These are phyloP conservation scores for Chaetomium strumarium DNA, from an alignment of 2,329 filamentous ascomycete species.

Conservation along the genomic window DNA sequence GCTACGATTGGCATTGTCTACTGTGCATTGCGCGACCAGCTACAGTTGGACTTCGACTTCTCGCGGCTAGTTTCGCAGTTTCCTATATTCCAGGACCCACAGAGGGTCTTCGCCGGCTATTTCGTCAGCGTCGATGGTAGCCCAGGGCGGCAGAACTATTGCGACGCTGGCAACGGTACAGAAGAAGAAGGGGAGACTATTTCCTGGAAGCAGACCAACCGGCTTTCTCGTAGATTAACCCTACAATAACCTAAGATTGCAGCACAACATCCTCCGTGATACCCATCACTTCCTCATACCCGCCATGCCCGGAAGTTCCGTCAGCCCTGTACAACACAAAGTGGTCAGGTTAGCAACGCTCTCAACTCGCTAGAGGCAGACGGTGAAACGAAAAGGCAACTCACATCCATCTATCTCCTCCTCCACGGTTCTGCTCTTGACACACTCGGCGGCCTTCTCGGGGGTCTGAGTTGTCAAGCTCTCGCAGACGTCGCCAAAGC, in stretches of 20 bases:
- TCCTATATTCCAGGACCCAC: not conserved
- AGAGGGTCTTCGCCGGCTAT: not conserved
- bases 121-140: not conserved
- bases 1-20: constrained; percentile 1
- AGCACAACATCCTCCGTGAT: too few relatives aligned
- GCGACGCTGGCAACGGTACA: too few relatives aligned
- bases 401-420: constrained; percentile 19
- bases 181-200: too few relatives aligned
- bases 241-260: too few relatives aligned
- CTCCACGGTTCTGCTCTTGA: constrained; percentile 13
- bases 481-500: constrained; percentile 10
- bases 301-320: too few relatives aligned
- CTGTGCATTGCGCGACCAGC: not conserved
- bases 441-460: constrained; percentile 10
- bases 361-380: too few relatives aligned
- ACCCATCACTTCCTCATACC: too few relatives aligned
- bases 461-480: constrained; percentile 12
- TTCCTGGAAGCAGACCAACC: too few relatives aligned
- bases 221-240: too few relatives aligned
- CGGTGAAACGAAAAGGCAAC: constrained; percentile 19
- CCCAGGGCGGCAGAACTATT: too few relatives aligned
- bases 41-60: not conserved
- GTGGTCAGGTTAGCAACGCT: too few relatives aligned
- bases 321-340: too few relatives aligned
- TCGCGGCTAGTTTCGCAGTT: not conserved